Evolutionary conservation across 805 yeast species (phyloP), one percentile per base, ranked within the genome.

Genomic region (Nakazawaea holstii): DNA sequence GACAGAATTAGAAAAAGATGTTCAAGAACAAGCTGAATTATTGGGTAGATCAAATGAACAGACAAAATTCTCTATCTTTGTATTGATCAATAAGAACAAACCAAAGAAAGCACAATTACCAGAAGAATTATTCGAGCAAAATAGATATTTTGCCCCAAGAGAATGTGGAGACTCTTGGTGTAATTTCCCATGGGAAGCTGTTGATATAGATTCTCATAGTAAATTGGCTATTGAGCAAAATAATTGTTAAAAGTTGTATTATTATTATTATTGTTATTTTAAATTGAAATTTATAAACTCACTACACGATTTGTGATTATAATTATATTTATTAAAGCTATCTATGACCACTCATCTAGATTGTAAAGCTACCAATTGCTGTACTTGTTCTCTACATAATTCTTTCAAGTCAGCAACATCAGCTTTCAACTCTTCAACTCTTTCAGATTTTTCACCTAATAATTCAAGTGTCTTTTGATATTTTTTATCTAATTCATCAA

Each of bases 331-430:
- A 20, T 20, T 20, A 20, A 20, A 20, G 24, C 24, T 20, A 20
- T 20, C 24, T 20, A 20, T 20, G 5, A 20, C 24, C 24, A 20
- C 30, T 14, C 13, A 43, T 43, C 9, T 20, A 8, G 38, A 70
- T 53, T 83, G 87, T 56, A 85, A 55, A 38, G 77, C 84, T 39
- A 89, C 81, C 78, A 92, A 74, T 54, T 91, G 94, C 62, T 87
- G 95, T 39, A 92, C 91, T 64, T 92, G 99, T 52, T 77, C 77
- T 51, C 80, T 74, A 62, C 89, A 76, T 70, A 94, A 70, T 41
- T 87, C 95, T 65, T 94, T 94, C 64, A 92, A 72, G 64, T 94
- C 99, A 4, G 72, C 75, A 14, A 94, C 92, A 59, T 94, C 99
- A 7, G 95, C 96, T 53, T 74, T 76, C 40, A 94, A 72, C 63